A percentile compares a stretch with the other conserved stretches of the same genome.
Evolutionary conservation across 257 asterid genomes (phyloP).

Genomic region (Striga asiatica): DNA sequence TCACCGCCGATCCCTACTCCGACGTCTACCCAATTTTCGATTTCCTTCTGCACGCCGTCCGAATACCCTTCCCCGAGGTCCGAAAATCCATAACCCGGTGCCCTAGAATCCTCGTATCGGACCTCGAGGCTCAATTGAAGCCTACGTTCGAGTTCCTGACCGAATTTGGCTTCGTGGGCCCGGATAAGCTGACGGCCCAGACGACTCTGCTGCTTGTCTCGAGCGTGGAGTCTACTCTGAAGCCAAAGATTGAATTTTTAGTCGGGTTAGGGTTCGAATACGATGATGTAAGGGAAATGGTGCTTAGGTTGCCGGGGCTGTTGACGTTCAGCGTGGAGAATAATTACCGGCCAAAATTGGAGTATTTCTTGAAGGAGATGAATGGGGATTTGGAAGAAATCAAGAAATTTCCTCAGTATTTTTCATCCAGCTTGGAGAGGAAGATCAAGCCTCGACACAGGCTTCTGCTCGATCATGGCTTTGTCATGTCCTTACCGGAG

Average conservation of each 20-base stretch:
- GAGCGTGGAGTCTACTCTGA: constrained; percentile 54
- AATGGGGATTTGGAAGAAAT: constrained; percentile 54
- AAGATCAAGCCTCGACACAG: constrained; percentile 61
- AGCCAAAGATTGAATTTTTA: constrained; percentile 55
- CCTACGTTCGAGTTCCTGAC: constrained; percentile 54
- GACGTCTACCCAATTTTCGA: constrained; percentile 61
- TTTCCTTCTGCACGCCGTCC: constrained; percentile 47
- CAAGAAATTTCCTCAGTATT: constrained; percentile 81
- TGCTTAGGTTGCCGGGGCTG: constrained; percentile 76
- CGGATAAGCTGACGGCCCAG: constrained; percentile 40
- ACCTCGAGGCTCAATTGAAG: constrained; percentile 39
- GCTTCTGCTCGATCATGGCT: constrained; percentile 47
- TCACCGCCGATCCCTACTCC: constrained; percentile 53
- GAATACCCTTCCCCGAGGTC: constrained; percentile 41
- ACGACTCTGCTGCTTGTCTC: constrained; percentile 69
- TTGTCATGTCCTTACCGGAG: constrained; percentile 35
- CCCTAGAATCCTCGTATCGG: constrained; percentile 55
- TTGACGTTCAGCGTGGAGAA: constrained; percentile 78
- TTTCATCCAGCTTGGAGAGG: constrained; percentile 71
- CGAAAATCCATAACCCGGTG: constrained; percentile 47
- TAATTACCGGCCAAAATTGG: constrained; percentile 58
- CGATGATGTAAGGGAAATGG: constrained; percentile 57
- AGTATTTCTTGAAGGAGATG: constrained; percentile 62
- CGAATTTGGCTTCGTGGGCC: constrained; percentile 52
- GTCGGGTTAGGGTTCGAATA: constrained; percentile 43